Evolutionary conservation across 257 asterid genomes (phyloP).

Genomic region (Ocimum tenuiflorum): DNA sequence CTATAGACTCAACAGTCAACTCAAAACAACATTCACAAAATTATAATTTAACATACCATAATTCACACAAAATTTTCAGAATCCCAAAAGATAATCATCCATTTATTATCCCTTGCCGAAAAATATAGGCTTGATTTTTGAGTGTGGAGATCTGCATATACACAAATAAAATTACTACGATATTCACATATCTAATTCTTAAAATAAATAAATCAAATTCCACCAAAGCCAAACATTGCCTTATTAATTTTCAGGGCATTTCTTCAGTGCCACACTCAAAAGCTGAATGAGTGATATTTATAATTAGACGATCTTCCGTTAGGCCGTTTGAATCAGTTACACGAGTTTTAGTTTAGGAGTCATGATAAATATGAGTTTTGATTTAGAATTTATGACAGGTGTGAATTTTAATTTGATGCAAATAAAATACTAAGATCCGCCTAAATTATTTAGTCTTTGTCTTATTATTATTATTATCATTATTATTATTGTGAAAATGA

Average conservation of each 20-base stretch:
- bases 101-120: conserved; percentile 15
- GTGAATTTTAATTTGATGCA: too few species aligned
- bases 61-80: not conserved
- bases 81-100: conserved; percentile 7
- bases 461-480: too few species aligned
- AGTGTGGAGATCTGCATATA: not conserved
- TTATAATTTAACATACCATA: not conserved
- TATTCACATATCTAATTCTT: not conserved
- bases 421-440: too few species aligned
- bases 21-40: not conserved
- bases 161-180: not conserved
- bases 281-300: not conserved
- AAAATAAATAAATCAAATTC: too few species aligned
- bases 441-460: too few species aligned
- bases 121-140: conserved; percentile 4
- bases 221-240: conserved; percentile 18
- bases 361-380: too few species aligned
- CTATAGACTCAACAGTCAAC: too few species aligned
- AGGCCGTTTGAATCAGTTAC: too few species aligned
- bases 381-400: too few species aligned
- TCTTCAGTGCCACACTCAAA: not conserved
- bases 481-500: not conserved
- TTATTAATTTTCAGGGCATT: not conserved
- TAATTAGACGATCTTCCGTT: too few species aligned
- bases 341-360: too few species aligned